Evolutionary conservation across 768 basidiomycete species (phyloP).

Genomic region (Kwoniella pini): DNA sequence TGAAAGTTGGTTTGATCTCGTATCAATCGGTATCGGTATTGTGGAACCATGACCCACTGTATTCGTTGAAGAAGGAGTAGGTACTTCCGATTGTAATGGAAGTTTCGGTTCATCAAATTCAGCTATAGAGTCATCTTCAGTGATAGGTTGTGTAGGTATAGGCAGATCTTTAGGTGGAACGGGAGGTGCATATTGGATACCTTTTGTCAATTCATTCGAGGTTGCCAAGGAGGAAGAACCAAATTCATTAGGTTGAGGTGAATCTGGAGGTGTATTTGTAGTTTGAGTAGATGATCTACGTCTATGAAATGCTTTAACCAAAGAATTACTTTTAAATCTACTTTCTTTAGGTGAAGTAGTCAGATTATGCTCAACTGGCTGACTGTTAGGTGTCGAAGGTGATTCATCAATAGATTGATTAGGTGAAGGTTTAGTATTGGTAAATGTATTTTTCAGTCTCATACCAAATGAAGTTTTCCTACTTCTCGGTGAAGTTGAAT

Average conservation of each 20-base stretch:
- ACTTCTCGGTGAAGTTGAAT: conserved; percentile 1
- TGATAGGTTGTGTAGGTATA: not conserved
- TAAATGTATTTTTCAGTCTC: conserved; percentile 18
- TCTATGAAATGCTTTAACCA: conserved; percentile 23
- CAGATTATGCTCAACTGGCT: not conserved
- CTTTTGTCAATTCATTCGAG: not conserved
- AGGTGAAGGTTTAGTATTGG: not conserved
- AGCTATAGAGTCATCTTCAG: not conserved
- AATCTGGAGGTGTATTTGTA: conserved; percentile 8
- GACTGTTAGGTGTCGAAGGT: not conserved
- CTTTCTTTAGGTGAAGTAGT: conserved; percentile 14
- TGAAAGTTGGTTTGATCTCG: conserved; percentile 8
- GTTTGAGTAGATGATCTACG: conserved; percentile 15
- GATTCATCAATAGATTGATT: conserved; percentile 1
- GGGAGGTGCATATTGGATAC: conserved; percentile 16
- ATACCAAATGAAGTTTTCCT: conserved; percentile 21
- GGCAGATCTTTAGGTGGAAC: conserved; percentile 25
- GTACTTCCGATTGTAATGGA: conserved; percentile 3
- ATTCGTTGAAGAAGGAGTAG: conserved; percentile 1
- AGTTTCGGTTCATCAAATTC: conserved; percentile 5
- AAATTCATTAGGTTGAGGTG: conserved; percentile 13
- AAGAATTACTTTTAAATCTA: conserved; percentile 20
- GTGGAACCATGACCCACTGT: conserved; percentile 11
- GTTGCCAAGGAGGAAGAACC: not conserved
- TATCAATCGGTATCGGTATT: not conserved